These are phyloP conservation scores for Pulveroboletus ravenelii DNA, from an alignment of 768 basidiomycete species.

Conservation along the genomic window DNA sequence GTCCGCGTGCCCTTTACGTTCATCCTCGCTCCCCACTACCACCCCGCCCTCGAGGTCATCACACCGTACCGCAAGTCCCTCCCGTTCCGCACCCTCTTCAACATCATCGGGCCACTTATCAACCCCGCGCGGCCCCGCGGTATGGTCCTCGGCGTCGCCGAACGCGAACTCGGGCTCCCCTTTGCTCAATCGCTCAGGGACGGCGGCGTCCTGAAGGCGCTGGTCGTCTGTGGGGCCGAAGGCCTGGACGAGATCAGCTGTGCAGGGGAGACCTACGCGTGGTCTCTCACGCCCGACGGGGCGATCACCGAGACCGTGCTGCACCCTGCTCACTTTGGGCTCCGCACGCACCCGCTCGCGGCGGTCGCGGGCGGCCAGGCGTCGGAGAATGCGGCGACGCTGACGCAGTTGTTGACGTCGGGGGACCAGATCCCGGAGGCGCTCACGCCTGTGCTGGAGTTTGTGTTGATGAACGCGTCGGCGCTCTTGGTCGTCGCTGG, in stretches of 20 bases:
- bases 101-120: constrained; percentile 88
- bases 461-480: constrained; percentile 87
- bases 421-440: constrained; percentile 50
- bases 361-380: constrained; percentile 73
- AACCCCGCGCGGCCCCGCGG: constrained; percentile 84
- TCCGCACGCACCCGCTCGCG: constrained; percentile 61
- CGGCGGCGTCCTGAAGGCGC: constrained; percentile 72
- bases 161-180: constrained; percentile 69
- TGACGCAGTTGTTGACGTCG: constrained; percentile 58
- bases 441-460: constrained; percentile 69
- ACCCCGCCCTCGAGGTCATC: constrained; percentile 77
- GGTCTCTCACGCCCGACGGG: constrained; percentile 69
- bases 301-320: constrained; percentile 57
- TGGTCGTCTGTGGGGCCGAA: constrained; percentile 93
- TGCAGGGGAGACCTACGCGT: constrained; percentile 80
- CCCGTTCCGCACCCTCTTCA: constrained; percentile 96
- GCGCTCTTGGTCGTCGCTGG: constrained; percentile 86
- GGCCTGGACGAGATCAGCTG: constrained; percentile 93
- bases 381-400: constrained; percentile 72
- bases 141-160: constrained; percentile 90
- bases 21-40: constrained; percentile 92
- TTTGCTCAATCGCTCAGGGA: constrained; percentile 74
- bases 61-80: constrained; percentile 81
- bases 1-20: constrained; percentile 78
- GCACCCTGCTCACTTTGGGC: constrained; percentile 73